These are phyloP conservation scores for Porphyrellus cyaneotinctus DNA, from an alignment of 768 basidiomycete genomes.

Conservation along the genomic window DNA sequence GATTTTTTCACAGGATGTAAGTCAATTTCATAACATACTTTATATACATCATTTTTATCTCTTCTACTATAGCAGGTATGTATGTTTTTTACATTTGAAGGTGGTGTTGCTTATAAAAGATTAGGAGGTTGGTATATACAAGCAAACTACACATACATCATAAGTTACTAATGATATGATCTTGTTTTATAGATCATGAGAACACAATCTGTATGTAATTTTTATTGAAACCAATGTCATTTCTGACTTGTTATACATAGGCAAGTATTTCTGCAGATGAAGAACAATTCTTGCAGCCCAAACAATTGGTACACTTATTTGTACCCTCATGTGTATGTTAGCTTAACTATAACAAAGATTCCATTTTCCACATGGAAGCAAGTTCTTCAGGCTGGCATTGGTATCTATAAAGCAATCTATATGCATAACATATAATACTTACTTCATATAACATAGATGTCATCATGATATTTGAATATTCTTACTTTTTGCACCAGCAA, in stretches of 20 bases:
- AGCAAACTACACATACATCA: too few species aligned
- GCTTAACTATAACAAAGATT: not conserved
- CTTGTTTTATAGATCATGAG: too few species aligned
- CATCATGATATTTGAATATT: not conserved
- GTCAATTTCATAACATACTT: too few species aligned
- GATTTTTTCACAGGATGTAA: too few species aligned
- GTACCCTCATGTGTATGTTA: not conserved
- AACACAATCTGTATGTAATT: too few species aligned
- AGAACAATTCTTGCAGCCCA: not conserved
- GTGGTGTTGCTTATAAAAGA: too few species aligned
- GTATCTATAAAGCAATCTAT: not conserved
- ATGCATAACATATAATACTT: not conserved
- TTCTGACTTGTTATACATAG: not conserved
- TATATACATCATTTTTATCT: too few species aligned
- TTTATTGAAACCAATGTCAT: too few species aligned
- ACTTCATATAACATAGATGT: not conserved
- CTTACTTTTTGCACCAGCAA: not conserved
- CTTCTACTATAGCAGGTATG: too few species aligned
- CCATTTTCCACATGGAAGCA: not conserved
- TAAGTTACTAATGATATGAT: too few species aligned
- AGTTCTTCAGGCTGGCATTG: not conserved
- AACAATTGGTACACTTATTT: not conserved
- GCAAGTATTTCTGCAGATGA: fast-evolving
- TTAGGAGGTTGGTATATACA: too few species aligned
- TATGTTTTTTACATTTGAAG: too few species aligned